Percentiles rank a stretch among this genome's conserved stretches.
These are phyloP conservation scores for Yamadazyma pseudoaaseri DNA, from an alignment of 1,139 yeast species.

Conservation along the genomic window DNA sequence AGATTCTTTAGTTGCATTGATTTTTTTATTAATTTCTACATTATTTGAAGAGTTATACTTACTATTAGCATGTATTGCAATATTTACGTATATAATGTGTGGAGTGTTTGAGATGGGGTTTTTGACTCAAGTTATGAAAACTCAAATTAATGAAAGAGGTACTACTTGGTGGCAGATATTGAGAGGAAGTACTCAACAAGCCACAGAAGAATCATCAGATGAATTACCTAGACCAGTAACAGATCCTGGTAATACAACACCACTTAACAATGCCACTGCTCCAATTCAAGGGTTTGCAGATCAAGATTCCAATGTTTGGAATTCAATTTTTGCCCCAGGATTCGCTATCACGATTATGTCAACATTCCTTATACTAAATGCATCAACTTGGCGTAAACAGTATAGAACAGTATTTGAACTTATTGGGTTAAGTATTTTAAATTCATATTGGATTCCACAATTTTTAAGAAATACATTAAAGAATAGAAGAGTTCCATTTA, in stretches of 20 bases:
- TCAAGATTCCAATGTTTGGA: constrained; percentile 26
- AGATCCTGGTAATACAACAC: too few relatives aligned
- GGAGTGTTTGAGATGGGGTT: constrained; percentile 78
- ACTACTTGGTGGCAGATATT: constrained; percentile 65
- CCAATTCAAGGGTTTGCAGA: constrained; percentile 4
- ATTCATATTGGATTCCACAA: constrained; percentile 91
- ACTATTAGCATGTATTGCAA: constrained; percentile 68
- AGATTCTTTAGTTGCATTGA: constrained; percentile 70
- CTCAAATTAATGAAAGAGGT: constrained; percentile 73
- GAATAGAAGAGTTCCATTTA: constrained; percentile 65
- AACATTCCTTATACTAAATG: constrained; percentile 56
- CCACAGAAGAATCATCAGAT: constrained; percentile 2
- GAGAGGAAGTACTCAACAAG: constrained; percentile 34
- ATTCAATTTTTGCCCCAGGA: constrained; percentile 61
- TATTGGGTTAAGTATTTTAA: constrained; percentile 46
- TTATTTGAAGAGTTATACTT: constrained; percentile 53
- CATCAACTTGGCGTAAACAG: constrained; percentile 62
- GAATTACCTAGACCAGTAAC: constrained; percentile 12
- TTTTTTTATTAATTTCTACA: constrained; percentile 59
- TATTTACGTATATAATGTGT: constrained; percentile 67
- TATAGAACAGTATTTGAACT: constrained; percentile 61
- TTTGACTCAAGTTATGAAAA: constrained; percentile 63
- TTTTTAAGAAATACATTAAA: constrained; percentile 73
- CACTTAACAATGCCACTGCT: constrained; percentile 8
- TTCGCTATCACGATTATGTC: constrained; percentile 59